phyloP scores from a whole-genome alignment of 78 protist genomes.

The slime mould (Dictyostelium discoideum) region dicty_2.7 NC_007089.4:1686501-1687000 shows the following conservation, averaged over 20 bases:
- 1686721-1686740: neutral
- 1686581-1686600: neutral
- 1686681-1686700: neutral
- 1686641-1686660: neutral
- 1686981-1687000: neutral
- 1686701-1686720: neutral
- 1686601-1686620: neutral
- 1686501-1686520: neutral
- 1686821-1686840: neutral
- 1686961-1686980: neutral
- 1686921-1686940: neutral
- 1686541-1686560: no score
- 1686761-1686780: neutral
- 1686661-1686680: neutral
- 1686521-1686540: no score
- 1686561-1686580: no score
- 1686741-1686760: neutral
- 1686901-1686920: neutral
- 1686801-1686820: neutral
- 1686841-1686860: neutral
- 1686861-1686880: neutral
- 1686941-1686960: neutral
- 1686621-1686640: neutral
- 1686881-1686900: neutral
- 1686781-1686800: neutral